Evolutionary conservation across 495 filamentous ascomycete species (phyloP).

Genomic region (Achaetomiella virescens): DNA sequence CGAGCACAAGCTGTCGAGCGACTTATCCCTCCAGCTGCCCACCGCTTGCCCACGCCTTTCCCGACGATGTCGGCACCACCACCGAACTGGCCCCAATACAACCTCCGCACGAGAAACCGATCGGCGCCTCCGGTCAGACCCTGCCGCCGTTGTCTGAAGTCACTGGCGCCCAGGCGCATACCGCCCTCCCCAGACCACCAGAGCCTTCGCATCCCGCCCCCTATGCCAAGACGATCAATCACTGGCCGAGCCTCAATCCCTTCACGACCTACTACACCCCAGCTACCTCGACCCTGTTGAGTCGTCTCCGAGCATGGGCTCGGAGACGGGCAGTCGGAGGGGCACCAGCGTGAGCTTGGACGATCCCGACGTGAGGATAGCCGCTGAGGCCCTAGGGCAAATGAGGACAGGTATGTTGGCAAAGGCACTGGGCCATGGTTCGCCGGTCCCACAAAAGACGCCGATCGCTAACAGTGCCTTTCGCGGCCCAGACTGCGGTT

Average conservation of each 20-base stretch:
- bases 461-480: constrained; percentile 13
- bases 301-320: constrained; percentile 29
- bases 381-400: constrained; percentile 80
- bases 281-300: constrained; percentile 34
- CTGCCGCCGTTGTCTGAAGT: constrained; percentile 42
- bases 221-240: constrained; percentile 21
- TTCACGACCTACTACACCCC: constrained; percentile 46
- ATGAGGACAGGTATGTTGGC: constrained; percentile 65
- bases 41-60: constrained; percentile 23
- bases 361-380: constrained; percentile 72
- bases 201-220: constrained; percentile 21
- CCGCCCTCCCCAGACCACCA: constrained; percentile 19
- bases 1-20: not conserved
- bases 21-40: constrained; percentile 9
- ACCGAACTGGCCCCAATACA: constrained; percentile 43
- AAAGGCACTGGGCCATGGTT: not conserved
- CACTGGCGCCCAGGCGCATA: constrained; percentile 26
- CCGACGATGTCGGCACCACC: constrained; percentile 26
- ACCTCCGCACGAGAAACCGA: constrained; percentile 14
- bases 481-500: constrained; percentile 44
- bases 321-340: constrained; percentile 32
- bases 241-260: constrained; percentile 51
- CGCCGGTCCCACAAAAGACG: not conserved
- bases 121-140: constrained; percentile 12
- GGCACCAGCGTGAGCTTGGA: constrained; percentile 64